A percentile compares a stretch with the other conserved stretches of the same genome.
These are phyloP conservation scores for Deuterostichococcus epilithicus DNA, from an alignment of 139 green algal species.

Conservation along the genomic window DNA sequence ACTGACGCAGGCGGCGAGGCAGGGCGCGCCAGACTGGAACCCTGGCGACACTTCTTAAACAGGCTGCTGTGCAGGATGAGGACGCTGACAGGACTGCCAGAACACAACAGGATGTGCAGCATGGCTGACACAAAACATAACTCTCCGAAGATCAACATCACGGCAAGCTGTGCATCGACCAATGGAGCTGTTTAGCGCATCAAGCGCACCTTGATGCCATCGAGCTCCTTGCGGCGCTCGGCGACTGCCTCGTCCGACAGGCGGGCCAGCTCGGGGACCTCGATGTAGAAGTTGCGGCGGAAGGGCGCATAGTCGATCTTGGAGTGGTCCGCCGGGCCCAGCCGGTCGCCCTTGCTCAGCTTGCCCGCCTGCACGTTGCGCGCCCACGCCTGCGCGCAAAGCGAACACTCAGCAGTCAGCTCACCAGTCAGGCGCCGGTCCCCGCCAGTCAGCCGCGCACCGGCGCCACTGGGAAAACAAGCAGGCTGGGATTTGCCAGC, in stretches of 20 bases:
- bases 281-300: conserved; percentile 86
- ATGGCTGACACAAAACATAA: no score
- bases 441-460: not conserved
- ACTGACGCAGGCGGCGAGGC: no score
- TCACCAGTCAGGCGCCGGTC: not conserved
- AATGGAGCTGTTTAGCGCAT: no score
- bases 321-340: conserved; percentile 78
- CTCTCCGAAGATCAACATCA: no score
- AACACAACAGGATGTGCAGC: no score
- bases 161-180: no score
- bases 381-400: conserved; percentile 68
- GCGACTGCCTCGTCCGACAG: conserved; percentile 72
- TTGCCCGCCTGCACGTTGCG: conserved; percentile 60
- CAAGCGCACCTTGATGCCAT: conserved; percentile 70
- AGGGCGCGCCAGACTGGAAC: no score
- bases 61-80: no score
- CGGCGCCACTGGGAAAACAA: not conserved
- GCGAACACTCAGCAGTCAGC: not conserved
- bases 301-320: conserved; percentile 77
- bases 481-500: no score
- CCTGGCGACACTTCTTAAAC: no score
- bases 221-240: conserved; percentile 61
- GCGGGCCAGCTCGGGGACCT: conserved; percentile 62
- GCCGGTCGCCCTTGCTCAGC: conserved; percentile 86
- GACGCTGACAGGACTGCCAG: no score